Base-by-base conservation (phyloP, 768 basidiomycete genomes). In the Albatrellus ellisii region DNA sequence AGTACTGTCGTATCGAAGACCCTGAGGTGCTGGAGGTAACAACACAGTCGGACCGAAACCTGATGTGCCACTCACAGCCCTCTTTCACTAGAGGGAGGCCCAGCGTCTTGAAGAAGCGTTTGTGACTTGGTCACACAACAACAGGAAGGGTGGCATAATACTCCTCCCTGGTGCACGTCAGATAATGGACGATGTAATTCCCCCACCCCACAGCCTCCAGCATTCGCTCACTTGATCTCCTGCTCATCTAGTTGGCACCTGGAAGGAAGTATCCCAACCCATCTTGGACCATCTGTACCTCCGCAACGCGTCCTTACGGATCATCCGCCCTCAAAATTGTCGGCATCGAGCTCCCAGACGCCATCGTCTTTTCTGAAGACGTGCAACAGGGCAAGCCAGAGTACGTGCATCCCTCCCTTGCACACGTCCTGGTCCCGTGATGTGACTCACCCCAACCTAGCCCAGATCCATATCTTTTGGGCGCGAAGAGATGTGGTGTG, bases 381-480 rank as follows among this genome's bases (percentile, higher is more conserved):
- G 88, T 92, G 4, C 57, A 58, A 10, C 61, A 75, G 46, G 91
- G 91, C 29, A 95, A 95, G 63, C 91, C 91, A 20, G 67, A 62
- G 76, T 77, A 55, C 46, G 67, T 50, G 7, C 7, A 17, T 3
- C 39, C 18, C 21, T 22, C 36, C 26, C 7, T 15, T 18, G 9
- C 14, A 21, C 6, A 2, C 27, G 18, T 33, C 25, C 18, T 3
- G 25, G 43, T 35, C 32, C 26, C 35, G 27, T 49, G 34, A 40
- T 10, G 17, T 22, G 34, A 50, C 26, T 42, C n/a, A 18, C 20
- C 7, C 4, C 15, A 2, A 14, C 25, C 3, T 4, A 77, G 78
- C 53, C 90, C 92, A 8, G 91, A 92, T 51, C 92, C 92, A 1
- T 98, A 94, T 63, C 64, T 95, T 27, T 71, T 82, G 32, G 92